Evolutionary conservation across 352 stramenopile genomes (phyloP), one percentile per base, ranked within the genome.

Genomic region (Thraustochytrium striatum): DNA sequence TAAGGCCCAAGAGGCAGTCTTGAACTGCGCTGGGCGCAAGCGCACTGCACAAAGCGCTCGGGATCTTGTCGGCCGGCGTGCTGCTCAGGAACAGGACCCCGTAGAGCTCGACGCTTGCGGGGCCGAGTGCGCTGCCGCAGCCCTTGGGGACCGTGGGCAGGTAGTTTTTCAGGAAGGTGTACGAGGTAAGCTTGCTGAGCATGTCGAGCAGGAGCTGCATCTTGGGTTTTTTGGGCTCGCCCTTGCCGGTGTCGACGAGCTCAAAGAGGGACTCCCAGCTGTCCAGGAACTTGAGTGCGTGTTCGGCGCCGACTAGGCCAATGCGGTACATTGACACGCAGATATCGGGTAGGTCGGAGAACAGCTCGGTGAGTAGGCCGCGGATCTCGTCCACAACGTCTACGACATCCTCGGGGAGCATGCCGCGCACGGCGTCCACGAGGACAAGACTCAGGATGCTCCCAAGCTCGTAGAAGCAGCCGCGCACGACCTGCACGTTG

Each of bases 111-210:
- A 2, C 3, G 8, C 28, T 52, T 9, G 69, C 69, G 35, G 8
- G 39, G 19, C n/a, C 50, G 3, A 79, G 13, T 19, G 47, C n/a
- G 28, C 3, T 8, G 5, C 30, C 32, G 57, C 69, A 79, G 21
- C 25, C 32, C 28, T 11, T 19, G n/a, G 69, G 69, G 16, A 79
- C 32, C 2, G 28, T 13, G 21, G 69, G 69, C 13, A 79, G 30
- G 69, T 69, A 79, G 55, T 79, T 52, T 1, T 73, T 79, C 28
- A 79, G 57, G 57, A 79, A 28, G 28, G 39, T 52, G 25, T 50
- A 79, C 3, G 38, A 32, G 13, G 55, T 62, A 11, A 79, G 13
- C 11, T 30, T 3, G 16, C 19, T 25, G 33, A 79, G 3, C 7
- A 69, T 33, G 19, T 62, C 25, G 25, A 79, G 57, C 3, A 79